Evolutionary conservation across 768 basidiomycete genomes (phyloP), one percentile per base, ranked within the genome.

Genomic region (Agrocybe chaxingu): DNA sequence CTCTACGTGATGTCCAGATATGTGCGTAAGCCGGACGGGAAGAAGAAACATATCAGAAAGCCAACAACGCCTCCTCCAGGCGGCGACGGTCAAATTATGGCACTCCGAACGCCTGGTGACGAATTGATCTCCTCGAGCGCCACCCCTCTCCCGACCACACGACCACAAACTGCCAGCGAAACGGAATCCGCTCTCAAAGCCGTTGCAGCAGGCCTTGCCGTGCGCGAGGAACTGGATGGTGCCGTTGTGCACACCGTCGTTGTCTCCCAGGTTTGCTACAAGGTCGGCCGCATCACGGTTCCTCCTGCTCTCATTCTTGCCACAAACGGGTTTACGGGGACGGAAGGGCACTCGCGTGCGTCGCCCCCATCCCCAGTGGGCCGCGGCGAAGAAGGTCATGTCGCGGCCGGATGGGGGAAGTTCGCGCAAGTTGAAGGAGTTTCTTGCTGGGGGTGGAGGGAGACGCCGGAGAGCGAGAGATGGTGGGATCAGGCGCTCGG

Each of bases 401-500:
- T 74, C 63, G 50, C 66, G 51, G 45, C 55, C 63, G 1, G 35
- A 43, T 16, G 71, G 66, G 5, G 72, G 73, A 35, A 69, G 67
- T 47, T 54, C 55, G 62, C 1, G 35, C 40, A 16, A 70, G 66
- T 6, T 72, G 73, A 35, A 60, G 34, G 66, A 69, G 47, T 77
- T 89, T 42, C 65, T 82, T 40, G 68, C 66, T 12, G 79, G 82
- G 80, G 79, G 12, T 90, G 88, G 88, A 73, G 73, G 32, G 74
- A 80, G 4, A 73, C 81, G 1, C 79, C 80, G 0, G 76, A 77
- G 57, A 72, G 58, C 13, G 77, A 81, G 63, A 70, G 83, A 46
- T 89, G 84, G 84, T 89, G 87, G 86, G 83, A 87, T 36, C 60
- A 65, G 8, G 82, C 84, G 32, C 68, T 89, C 32, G 74, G 70